A percentile compares a stretch with the other conserved stretches of the same genome.
These are phyloP conservation scores for Sarocladium kiliense DNA, from an alignment of 2,329 filamentous ascomycete species.

Conservation along the genomic window DNA sequence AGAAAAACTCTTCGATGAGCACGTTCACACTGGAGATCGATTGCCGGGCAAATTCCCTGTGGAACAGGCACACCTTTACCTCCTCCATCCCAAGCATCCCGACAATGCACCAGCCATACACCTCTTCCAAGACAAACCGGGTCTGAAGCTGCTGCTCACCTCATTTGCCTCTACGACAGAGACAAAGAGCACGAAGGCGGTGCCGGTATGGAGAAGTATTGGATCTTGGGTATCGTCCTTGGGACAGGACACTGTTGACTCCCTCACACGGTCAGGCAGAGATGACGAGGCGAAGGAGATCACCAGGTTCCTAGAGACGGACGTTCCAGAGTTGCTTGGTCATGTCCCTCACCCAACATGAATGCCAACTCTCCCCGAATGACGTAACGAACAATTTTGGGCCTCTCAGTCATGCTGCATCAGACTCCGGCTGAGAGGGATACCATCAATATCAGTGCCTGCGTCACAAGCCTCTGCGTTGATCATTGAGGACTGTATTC, in stretches of 20 bases:
- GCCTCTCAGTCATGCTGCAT: too few species aligned
- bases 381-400: too few species aligned
- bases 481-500: too few species aligned
- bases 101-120: constrained; percentile 40
- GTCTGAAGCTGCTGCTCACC: background rate
- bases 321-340: constrained; percentile 20
- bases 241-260: constrained; percentile 41
- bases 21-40: constrained; percentile 40
- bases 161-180: background rate
- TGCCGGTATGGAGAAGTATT: constrained; percentile 3
- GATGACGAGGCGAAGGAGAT: constrained; percentile 36
- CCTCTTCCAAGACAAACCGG: constrained; percentile 32
- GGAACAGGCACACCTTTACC: constrained; percentile 47
- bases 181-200: background rate
- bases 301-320: constrained; percentile 29
- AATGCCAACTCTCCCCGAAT: too few species aligned
- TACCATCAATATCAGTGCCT: too few species aligned
- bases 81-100: constrained; percentile 50
- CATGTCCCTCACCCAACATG: constrained; percentile 1
- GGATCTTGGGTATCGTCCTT: constrained; percentile 31
- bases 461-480: too few species aligned
- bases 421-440: too few species aligned
- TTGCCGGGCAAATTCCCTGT: constrained; percentile 32
- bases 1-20: constrained; percentile 45
- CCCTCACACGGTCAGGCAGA: constrained; percentile 35